These are phyloP conservation scores for Fusarium sp. DNA, from an alignment of 2,329 filamentous ascomycete species.

Conservation along the genomic window DNA sequence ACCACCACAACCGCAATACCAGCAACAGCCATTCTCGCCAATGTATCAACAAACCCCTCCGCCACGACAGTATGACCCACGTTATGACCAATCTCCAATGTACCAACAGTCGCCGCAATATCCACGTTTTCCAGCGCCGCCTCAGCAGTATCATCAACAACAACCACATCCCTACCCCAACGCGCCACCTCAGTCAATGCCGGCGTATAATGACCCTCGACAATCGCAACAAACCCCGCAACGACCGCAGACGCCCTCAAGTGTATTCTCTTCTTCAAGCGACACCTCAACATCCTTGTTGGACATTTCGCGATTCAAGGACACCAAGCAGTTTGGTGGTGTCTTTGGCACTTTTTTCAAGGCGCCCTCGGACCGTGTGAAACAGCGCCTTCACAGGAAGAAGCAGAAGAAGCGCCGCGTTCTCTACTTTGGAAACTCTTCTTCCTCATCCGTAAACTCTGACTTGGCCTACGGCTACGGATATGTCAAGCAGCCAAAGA, in stretches of 20 bases:
- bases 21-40: conserved; percentile 32
- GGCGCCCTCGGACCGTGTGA: conserved; percentile 64
- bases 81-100: conserved; percentile 42
- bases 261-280: conserved; percentile 59
- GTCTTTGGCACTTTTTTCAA: conserved; percentile 74
- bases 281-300: conserved; percentile 71
- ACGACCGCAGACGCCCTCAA: conserved; percentile 52
- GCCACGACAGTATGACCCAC: conserved; percentile 31
- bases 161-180: conserved; percentile 38
- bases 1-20: conserved; percentile 37
- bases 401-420: conserved; percentile 66
- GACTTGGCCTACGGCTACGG: conserved; percentile 77
- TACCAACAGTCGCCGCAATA: conserved; percentile 41
- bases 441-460: conserved; percentile 75
- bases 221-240: conserved; percentile 37
- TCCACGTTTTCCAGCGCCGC: conserved; percentile 30
- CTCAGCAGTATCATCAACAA: conserved; percentile 31
- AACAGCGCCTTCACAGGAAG: conserved; percentile 55
- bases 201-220: conserved; percentile 36
- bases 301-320: conserved; percentile 72
- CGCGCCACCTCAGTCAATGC: conserved; percentile 38
- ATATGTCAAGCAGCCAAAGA: conserved; percentile 61
- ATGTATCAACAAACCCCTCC: conserved; percentile 37
- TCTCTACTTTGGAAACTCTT: conserved; percentile 71
- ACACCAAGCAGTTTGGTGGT: conserved; percentile 63